phyloP scores from a whole-genome alignment of 2,329 filamentous ascomycete species.

The Xylariaceae sp. region DNA sequence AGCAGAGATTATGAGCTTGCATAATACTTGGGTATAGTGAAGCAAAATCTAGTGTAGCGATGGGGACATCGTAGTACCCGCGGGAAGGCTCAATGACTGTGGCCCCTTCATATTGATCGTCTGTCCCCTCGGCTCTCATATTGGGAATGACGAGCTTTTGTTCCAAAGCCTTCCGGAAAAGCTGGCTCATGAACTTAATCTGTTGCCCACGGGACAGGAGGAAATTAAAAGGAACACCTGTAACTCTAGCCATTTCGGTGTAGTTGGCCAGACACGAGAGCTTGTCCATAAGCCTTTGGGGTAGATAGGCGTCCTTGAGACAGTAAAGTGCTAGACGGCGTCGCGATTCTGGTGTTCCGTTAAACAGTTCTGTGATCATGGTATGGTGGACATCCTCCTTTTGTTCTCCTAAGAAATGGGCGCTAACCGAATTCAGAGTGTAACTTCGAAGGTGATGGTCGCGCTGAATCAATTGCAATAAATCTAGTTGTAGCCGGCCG shows the following conservation, averaged over 20 bases:
- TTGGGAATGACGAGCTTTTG: constrained; percentile 96
- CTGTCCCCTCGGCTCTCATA: constrained; percentile 69
- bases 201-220: constrained; percentile 92
- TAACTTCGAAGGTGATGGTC: constrained; percentile 97
- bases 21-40: constrained; percentile 99
- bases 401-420: constrained; percentile 94
- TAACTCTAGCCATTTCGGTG: constrained; percentile 99
- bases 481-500: constrained; percentile 87
- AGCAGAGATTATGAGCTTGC: constrained; percentile 97
- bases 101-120: constrained; percentile 95
- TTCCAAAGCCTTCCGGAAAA: constrained; percentile 93
- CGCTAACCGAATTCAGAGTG: constrained; percentile 93
- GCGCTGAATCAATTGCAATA: constrained; percentile 92
- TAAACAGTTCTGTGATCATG: constrained; percentile 98
- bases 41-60: constrained; percentile 97
- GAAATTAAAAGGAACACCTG: constrained; percentile 96
- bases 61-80: constrained; percentile 92
- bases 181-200: constrained; percentile 95
- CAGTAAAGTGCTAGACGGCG: constrained; percentile 94
- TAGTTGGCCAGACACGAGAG: constrained; percentile 98
- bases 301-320: constrained; percentile 94
- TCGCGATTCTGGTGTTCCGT: constrained; percentile 91
- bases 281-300: constrained; percentile 94
- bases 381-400: constrained; percentile 99
- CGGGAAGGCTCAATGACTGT: constrained; percentile 96